Evolutionary conservation across 768 basidiomycete genomes (phyloP).

Genomic region (Cystobasidium ongulense): DNA sequence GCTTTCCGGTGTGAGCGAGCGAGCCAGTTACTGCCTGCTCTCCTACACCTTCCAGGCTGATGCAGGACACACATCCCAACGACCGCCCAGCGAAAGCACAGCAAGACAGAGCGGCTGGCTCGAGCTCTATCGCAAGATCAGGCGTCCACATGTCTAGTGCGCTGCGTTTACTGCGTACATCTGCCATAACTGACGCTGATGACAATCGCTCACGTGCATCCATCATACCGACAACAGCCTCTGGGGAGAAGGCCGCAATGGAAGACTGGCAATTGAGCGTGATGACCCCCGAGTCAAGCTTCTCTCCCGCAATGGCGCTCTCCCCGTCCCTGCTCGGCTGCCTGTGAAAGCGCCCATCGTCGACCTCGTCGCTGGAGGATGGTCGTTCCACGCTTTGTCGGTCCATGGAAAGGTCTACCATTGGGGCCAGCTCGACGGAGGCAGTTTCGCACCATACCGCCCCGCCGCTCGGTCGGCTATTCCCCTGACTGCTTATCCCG

Average conservation of each 20-base stretch:
- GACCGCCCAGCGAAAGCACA: conserved; percentile 48
- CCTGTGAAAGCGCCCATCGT: conserved; percentile 56
- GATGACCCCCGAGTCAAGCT: conserved; percentile 44
- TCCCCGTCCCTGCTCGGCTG: conserved; percentile 62
- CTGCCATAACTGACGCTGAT: not conserved
- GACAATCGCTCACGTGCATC: conserved; percentile 37
- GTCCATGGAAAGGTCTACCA: conserved; percentile 62
- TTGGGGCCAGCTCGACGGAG: conserved; percentile 53
- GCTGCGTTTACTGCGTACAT: not conserved
- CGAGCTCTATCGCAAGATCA: conserved; percentile 63
- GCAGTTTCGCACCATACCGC: conserved; percentile 48
- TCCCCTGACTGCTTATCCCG: conserved; percentile 13
- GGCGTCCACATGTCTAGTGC: conserved; percentile 41
- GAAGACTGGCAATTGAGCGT: conserved; percentile 56
- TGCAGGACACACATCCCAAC: not conserved
- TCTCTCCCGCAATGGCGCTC: conserved; percentile 44
- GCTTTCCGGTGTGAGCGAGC: conserved; percentile 27
- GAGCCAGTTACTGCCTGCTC: not conserved
- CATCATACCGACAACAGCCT: not conserved
- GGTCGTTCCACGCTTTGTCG: conserved; percentile 77
- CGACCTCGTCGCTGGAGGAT: conserved; percentile 68
- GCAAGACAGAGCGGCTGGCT: conserved; percentile 72
- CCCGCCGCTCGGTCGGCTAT: conserved; percentile 52
- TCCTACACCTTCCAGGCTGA: not conserved
- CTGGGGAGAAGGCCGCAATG: conserved; percentile 56